Evolutionary conservation across 257 asterid species (phyloP).

Genomic region (Solanum commersonii): DNA sequence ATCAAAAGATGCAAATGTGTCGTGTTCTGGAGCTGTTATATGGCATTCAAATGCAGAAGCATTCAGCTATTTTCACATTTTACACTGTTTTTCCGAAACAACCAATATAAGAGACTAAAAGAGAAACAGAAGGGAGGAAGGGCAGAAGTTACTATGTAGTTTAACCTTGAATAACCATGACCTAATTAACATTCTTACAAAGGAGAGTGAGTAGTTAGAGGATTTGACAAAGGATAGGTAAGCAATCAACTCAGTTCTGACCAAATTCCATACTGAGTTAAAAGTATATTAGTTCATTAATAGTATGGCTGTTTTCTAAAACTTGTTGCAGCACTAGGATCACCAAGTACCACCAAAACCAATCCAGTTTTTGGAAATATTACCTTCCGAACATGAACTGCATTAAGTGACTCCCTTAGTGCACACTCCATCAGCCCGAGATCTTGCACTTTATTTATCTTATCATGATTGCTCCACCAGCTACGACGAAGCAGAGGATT

Average conservation of each 20-base stretch:
- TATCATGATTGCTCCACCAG: constrained; percentile 80
- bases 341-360: not conserved
- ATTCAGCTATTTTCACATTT: not conserved
- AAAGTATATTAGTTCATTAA: not conserved
- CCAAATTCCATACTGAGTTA: not conserved
- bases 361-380: not conserved
- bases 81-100: not conserved
- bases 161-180: not conserved
- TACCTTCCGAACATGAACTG: constrained; percentile 48
- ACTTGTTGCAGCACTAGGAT: not conserved
- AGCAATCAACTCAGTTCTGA: not conserved
- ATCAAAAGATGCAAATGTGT: constrained; percentile 30
- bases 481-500: constrained; percentile 17
- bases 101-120: not conserved
- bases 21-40: constrained; percentile 36
- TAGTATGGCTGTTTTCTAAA: not conserved
- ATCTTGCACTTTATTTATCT: constrained; percentile 51
- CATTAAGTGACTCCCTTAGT: constrained; percentile 45
- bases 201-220: not conserved
- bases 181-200: not conserved
- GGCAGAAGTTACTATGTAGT: not conserved
- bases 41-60: not conserved
- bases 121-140: not conserved
- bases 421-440: constrained; percentile 71
- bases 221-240: not conserved